These are phyloP conservation scores for Wickerhamomyces chaumierensis DNA, from an alignment of 805 yeast species.

Conservation along the genomic window DNA sequence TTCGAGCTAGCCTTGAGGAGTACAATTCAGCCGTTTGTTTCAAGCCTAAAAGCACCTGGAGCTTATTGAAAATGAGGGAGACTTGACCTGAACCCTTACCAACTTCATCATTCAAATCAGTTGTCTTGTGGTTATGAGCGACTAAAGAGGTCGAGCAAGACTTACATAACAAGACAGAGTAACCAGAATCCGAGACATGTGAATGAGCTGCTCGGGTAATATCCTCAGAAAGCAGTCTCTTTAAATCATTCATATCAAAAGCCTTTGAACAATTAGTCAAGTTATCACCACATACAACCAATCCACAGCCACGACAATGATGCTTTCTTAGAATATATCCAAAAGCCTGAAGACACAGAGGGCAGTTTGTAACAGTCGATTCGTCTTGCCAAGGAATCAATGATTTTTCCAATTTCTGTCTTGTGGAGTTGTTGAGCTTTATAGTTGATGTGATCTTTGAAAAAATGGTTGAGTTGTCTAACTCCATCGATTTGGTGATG, in stretches of 20 bases:
- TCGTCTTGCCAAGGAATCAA: constrained; percentile 62
- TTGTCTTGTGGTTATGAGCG: constrained; percentile 35
- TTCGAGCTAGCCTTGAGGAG: background rate
- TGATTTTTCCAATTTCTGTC: constrained; percentile 31
- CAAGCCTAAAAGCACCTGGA: too few relatives aligned
- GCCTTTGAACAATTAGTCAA: constrained; percentile 60
- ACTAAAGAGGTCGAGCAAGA: constrained; percentile 57
- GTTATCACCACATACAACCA: constrained; percentile 62
- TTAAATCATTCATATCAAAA: constrained; percentile 35
- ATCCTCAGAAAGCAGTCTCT: constrained; percentile 7
- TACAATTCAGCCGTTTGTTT: background rate
- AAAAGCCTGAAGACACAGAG: constrained; percentile 51
- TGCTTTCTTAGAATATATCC: constrained; percentile 58
- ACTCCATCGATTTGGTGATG: constrained; percentile 17
- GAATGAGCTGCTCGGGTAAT: background rate
- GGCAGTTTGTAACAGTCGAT: constrained; percentile 37
- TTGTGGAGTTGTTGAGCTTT: constrained; percentile 12
- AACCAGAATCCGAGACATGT: too few relatives aligned
- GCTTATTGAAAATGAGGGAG: constrained; percentile 1
- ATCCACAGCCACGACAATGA: constrained; percentile 87
- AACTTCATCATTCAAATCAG: constrained; percentile 20
- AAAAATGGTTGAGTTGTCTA: too few relatives aligned
- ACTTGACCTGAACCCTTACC: too few relatives aligned
- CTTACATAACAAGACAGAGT: constrained; percentile 49
- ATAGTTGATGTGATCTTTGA: too few relatives aligned